Conservation (phyloP, 1,139 yeast species). For the Yamadazyma oceani region DNA sequence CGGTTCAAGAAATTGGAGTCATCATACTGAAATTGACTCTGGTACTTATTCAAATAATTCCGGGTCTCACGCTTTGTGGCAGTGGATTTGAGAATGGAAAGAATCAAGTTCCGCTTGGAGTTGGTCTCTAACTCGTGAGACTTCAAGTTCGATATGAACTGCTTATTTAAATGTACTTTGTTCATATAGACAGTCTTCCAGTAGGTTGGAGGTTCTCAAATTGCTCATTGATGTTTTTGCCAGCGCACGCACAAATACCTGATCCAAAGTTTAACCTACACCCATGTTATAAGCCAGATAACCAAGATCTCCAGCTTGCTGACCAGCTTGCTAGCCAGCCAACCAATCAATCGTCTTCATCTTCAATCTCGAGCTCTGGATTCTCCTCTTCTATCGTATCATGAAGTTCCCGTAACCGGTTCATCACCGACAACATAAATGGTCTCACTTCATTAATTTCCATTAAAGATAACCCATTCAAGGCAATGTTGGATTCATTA, state of each 20-base stretch:
- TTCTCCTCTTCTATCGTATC: constrained; percentile 33
- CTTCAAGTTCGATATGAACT: constrained; percentile 41
- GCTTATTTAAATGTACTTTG: constrained; percentile 22
- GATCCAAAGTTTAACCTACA: too few relatives aligned
- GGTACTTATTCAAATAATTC: constrained; percentile 62
- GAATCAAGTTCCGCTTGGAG: constrained; percentile 53
- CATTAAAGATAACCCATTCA: constrained; percentile 78
- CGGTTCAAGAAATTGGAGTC: constrained; percentile 18
- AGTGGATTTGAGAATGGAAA: constrained; percentile 69
- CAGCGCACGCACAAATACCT: too few relatives aligned
- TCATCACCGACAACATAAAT: constrained; percentile 77
- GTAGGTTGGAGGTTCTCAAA: not conserved
- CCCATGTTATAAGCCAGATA: too few relatives aligned
- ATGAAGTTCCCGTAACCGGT: constrained; percentile 59
- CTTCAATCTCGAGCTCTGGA: constrained; percentile 15
- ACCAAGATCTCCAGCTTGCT: too few relatives aligned
- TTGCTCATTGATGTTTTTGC: not conserved
- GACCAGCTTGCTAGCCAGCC: too few relatives aligned
- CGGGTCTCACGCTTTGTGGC: constrained; percentile 77
- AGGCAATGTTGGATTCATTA: constrained; percentile 79
- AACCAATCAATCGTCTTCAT: too few relatives aligned
- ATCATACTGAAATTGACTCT: constrained; percentile 38
- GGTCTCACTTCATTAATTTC: constrained; percentile 91
- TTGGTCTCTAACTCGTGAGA: constrained; percentile 34
- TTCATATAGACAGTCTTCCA: not conserved